Evolutionary conservation across 371 early-diverging fungal genomes (phyloP).

Genomic region (Apophysomyces variabilis): DNA sequence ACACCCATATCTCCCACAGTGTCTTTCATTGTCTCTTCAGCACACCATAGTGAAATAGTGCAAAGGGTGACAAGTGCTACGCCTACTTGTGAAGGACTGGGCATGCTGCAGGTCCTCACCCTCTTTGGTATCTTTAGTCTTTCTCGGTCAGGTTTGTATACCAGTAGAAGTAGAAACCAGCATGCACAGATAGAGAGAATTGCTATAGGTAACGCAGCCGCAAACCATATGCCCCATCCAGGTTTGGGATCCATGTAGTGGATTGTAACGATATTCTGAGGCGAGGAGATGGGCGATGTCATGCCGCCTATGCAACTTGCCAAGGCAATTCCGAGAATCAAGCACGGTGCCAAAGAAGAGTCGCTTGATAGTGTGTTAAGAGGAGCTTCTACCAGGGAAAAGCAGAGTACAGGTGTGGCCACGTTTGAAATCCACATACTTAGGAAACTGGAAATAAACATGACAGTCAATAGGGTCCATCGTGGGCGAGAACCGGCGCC

Average conservation of each 20-base stretch:
- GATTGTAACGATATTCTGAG: constrained; percentile 91
- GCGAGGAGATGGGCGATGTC: constrained; percentile 94
- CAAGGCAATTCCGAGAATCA: constrained; percentile 94
- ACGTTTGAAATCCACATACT: constrained; percentile 87
- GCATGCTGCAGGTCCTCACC: constrained; percentile 31
- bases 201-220: constrained; percentile 74
- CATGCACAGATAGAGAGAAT: constrained; percentile 70
- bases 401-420: constrained; percentile 86
- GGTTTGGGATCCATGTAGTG: constrained; percentile 84
- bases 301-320: constrained; percentile 95
- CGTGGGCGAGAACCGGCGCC: constrained; percentile 76
- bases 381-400: constrained; percentile 68
- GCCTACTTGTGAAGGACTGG: constrained; percentile 50
- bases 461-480: constrained; percentile 73
- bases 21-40: constrained; percentile 67
- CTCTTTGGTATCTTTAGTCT: constrained; percentile 36
- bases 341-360: constrained; percentile 57
- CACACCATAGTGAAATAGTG: constrained; percentile 90
- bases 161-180: constrained; percentile 77
- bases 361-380: constrained; percentile 67
- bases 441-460: constrained; percentile 76
- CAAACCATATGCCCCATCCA: constrained; percentile 86
- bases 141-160: constrained; percentile 63
- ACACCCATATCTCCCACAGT: constrained; percentile 91
- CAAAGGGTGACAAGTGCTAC: constrained; percentile 59